Evolutionary conservation across 345 rosid genomes (phyloP), one percentile per base, ranked within the genome.

Genomic region (Mercurialis annua): DNA sequence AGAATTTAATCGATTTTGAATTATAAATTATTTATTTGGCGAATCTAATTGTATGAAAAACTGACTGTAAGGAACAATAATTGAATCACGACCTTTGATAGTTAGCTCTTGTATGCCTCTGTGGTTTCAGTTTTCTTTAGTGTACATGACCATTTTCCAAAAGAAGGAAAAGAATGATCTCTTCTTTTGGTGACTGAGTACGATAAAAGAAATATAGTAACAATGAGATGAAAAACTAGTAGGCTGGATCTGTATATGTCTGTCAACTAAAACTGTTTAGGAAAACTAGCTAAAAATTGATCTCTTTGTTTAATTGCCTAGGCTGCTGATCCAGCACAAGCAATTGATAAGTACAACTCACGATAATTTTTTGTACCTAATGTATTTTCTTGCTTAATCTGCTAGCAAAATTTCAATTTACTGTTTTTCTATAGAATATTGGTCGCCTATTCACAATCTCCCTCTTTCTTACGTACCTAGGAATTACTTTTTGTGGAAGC

Each of bases 51-150:
- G 8, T 33, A 3, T 5, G 23, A 6, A 1, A 15, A 4, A 6
- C 27, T 66, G 47, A 40, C 49, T 7, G 11, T 68, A 20, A 47
- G 64, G 47, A 43, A 68, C 29, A 58, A 47, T 36, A 29, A n/a
- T 18, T 65, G 31, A 36, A 65, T 34, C 21, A 24, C 21, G 33
- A 49, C 40, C 10, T 66, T 43, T 40, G 40, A 54, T 66, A 53
- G 51, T 40, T 26, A 53, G 53, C 53, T 18, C 29, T 42, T 54
- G 6, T 62, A n/a, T 43, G 53, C 18, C 40, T 14, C 8, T 1
- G 11, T 24, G 66, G 14, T 3, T 58, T 58, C 16, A 24, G 31
- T 38, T 11, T 21, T 27, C 31, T 58, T 38, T 36, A 8, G 17
- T 40, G 27, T 61, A 20, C 34, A 24, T 61, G 29, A 24, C 12